Evolutionary conservation across 352 stramenopile species (phyloP), one percentile per base, ranked within the genome.

Genomic region (Stramenopiles sp.): DNA sequence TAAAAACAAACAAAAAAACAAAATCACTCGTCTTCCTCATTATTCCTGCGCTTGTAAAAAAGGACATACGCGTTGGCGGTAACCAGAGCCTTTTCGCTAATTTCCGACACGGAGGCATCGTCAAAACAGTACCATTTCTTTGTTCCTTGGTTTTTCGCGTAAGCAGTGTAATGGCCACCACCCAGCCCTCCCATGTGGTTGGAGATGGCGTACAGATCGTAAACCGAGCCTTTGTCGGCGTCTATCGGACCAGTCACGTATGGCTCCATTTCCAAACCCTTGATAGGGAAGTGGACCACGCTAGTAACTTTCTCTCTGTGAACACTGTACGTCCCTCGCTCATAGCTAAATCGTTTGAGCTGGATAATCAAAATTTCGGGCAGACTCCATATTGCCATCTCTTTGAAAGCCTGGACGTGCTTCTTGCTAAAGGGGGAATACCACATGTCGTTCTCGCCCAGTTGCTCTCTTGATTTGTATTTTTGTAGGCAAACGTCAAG

Each of bases 111-210:
- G 87, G 85, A 76, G 87, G 90, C 86, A 82, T 99, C 95, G 77
- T 99, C 98, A 80, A 98, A 98, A 79, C 94, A 92, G 76, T 96
- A 95, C 95, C 95, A 99, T 79, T 97, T 96, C 32, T 87, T 87
- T 68, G 92, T 86, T 34, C 91, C 73, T 74, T 89, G 89, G 79
- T 92, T 92, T 75, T 91, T 91, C 6, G 87, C 87, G 71, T 92
- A 89, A 34, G 87, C 86, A 4, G 86, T 92, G 81, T 99, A 99
- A 79, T 99, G 95, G 0, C 95, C 95, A 68, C 84, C 88, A 33
- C 90, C 92, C 0, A 98, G 82, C 0, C 88, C 92, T 31, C 95
- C 95, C 74, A 96, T 91, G 78, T 99, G 95, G 81, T 99, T 96
- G 36, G 98, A 90, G 3, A 99, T 92, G 2, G 87, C 92, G 78